Evolutionary conservation across 1,139 yeast genomes (phyloP).

Genomic region (Sugiyamaella sp.): DNA sequence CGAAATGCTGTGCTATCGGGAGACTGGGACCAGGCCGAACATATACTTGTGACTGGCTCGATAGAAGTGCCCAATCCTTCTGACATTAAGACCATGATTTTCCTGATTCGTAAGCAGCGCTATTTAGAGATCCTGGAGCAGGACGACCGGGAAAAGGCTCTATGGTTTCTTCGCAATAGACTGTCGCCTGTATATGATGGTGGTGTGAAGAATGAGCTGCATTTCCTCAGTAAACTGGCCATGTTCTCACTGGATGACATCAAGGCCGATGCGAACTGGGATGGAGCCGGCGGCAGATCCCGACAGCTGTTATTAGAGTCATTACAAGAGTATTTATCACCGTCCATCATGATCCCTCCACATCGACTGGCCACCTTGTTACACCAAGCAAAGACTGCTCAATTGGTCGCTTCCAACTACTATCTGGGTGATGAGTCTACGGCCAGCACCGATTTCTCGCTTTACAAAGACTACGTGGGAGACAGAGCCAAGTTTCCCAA

Average conservation of each 20-base stretch:
- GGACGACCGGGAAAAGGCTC: constrained; percentile 45
- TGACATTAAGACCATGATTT: constrained; percentile 31
- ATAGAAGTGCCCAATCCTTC: constrained; percentile 38
- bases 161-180: constrained; percentile 47
- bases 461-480: constrained; percentile 41
- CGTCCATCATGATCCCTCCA: constrained; percentile 57
- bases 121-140: constrained; percentile 40
- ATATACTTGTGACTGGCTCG: constrained; percentile 34
- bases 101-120: constrained; percentile 41
- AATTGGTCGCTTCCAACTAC: constrained; percentile 49
- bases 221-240: constrained; percentile 43
- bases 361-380: constrained; percentile 54
- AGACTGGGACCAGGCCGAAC: constrained; percentile 48
- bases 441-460: constrained; percentile 31
- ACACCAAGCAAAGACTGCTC: constrained; percentile 55
- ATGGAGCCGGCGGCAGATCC: constrained; percentile 45
- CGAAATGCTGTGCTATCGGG: constrained; percentile 48
- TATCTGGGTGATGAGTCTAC: constrained; percentile 32
- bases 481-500: constrained; percentile 52
- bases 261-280: constrained; percentile 44
- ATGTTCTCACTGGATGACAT: constrained; percentile 43
- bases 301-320: constrained; percentile 49
- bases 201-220: constrained; percentile 36
- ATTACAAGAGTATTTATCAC: constrained; percentile 52
- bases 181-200: constrained; percentile 28